These are phyloP conservation scores for Guadua angustifolia DNA, from an alignment of 176 grass and related monocot species.

Conservation along the genomic window DNA sequence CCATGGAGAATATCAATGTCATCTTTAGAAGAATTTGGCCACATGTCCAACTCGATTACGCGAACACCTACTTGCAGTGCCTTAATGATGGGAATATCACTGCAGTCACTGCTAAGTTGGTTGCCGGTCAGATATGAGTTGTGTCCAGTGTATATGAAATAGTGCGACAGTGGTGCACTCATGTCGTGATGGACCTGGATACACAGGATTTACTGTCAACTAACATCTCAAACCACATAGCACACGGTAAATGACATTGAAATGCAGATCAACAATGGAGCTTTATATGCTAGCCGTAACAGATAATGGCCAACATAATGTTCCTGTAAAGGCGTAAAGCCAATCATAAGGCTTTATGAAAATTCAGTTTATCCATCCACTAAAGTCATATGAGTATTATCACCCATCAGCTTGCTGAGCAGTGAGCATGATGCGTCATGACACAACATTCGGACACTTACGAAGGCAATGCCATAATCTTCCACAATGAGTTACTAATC, in stretches of 20 bases:
- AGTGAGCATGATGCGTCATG: background rate
- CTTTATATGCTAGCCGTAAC: constrained; percentile 8
- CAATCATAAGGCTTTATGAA: background rate
- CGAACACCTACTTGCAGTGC: constrained; percentile 86
- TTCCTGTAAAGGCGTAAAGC: constrained; percentile 9
- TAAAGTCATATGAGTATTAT: background rate
- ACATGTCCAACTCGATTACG: constrained; percentile 97
- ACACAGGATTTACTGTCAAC: constrained; percentile 35
- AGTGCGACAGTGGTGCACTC: constrained; percentile 84
- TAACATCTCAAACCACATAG: constrained; percentile 18
- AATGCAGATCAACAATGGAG: background rate
- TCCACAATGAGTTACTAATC: background rate
- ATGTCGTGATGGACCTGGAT: constrained; percentile 91
- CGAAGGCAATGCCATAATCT: background rate
- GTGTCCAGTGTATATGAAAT: constrained; percentile 96
- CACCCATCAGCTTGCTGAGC: constrained; percentile 13
- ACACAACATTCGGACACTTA: background rate
- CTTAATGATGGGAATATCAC: constrained; percentile 94
- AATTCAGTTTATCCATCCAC: constrained; percentile 16
- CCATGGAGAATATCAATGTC: constrained; percentile 94
- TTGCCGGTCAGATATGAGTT: constrained; percentile 96
- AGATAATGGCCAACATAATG: background rate
- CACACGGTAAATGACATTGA: constrained; percentile 20
- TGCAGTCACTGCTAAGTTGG: constrained; percentile 98
- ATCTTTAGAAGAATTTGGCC: constrained; percentile 96